These are phyloP conservation scores for Scutellaria minor DNA, from an alignment of 257 asterid genomes.

Conservation along the genomic window DNA sequence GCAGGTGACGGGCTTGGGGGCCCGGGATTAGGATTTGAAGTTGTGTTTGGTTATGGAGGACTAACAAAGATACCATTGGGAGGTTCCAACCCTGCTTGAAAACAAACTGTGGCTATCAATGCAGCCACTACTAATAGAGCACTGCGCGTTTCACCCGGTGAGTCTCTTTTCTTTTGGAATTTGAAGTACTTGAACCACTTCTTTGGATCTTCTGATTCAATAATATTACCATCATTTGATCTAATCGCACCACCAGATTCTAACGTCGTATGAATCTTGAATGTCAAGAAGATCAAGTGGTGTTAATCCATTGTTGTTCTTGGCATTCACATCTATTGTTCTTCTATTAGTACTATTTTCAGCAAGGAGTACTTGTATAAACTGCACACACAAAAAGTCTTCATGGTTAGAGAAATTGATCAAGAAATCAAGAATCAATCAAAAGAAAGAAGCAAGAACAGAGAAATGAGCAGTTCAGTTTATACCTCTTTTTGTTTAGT, in stretches of 20 bases:
- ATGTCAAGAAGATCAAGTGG: constrained; percentile 26
- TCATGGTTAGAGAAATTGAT: no score
- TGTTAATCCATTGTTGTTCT: constrained; percentile 25
- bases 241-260: constrained; percentile 4
- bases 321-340: constrained; percentile 22
- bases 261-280: constrained; percentile 24
- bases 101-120: constrained; percentile 34
- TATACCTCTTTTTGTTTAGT: constrained; percentile 32
- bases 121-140: constrained; percentile 39
- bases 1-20: neutral
- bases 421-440: no score
- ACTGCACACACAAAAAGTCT: constrained; percentile 4
- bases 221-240: neutral
- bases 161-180: neutral
- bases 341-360: neutral
- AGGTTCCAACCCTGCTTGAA: constrained; percentile 39
- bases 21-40: neutral
- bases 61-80: constrained; percentile 22
- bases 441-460: no score
- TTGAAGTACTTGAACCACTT: neutral
- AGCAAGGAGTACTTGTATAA: constrained; percentile 20
- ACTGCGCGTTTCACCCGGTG: constrained; percentile 30
- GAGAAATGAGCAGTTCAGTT: no score
- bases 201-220: neutral
- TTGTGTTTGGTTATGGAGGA: neutral